Evolutionary conservation across 2,329 filamentous ascomycete genomes (phyloP).

Genomic region (Colletotrichum sp.): DNA sequence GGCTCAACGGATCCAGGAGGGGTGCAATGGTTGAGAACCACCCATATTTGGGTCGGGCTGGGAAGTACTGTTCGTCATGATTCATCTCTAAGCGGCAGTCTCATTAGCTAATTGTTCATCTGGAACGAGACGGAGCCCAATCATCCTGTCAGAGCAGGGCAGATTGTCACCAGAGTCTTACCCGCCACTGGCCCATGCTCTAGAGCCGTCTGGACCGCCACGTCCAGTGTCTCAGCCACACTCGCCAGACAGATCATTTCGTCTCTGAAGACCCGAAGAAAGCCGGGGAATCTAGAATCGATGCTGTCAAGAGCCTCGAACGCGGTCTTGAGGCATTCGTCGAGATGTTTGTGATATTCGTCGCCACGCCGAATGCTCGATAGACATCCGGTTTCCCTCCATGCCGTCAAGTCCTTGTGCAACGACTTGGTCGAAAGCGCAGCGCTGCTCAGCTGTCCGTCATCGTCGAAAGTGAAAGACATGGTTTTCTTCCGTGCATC

Average conservation of each 20-base stretch:
- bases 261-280: not conserved
- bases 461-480: not conserved
- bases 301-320: not conserved
- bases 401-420: not conserved
- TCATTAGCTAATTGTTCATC: not conserved
- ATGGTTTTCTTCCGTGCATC: not conserved
- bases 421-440: not conserved
- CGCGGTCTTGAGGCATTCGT: not conserved
- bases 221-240: conserved; percentile 6
- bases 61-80: not conserved
- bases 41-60: not conserved
- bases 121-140: not conserved
- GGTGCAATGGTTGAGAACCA: not conserved
- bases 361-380: not conserved
- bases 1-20: not conserved
- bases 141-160: not conserved
- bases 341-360: not conserved
- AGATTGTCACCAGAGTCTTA: not conserved
- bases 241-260: not conserved
- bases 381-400: not conserved
- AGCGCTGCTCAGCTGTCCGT: not conserved
- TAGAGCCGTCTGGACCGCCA: not conserved
- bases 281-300: not conserved
- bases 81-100: not conserved
- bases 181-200: not conserved